These are phyloP conservation scores for Dicorynia guianensis DNA, from an alignment of 306 rosid genomes.

Conservation along the genomic window DNA sequence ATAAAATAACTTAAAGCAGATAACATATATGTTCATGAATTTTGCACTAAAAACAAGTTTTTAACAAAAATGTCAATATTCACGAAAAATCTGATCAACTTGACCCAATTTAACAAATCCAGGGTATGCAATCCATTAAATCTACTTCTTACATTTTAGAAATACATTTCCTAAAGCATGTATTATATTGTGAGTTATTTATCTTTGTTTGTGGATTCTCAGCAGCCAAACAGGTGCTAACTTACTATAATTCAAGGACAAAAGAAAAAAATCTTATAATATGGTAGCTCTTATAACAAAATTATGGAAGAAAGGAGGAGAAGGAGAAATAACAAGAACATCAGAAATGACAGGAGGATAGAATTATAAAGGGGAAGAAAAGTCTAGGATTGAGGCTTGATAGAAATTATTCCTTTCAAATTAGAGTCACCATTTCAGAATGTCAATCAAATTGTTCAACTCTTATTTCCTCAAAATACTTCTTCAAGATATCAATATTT, in stretches of 20 bases:
- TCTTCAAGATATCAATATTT: conserved; percentile 19
- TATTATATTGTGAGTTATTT: not conserved
- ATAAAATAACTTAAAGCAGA: not conserved
- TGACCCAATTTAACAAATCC: not conserved
- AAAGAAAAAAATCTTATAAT: conserved; percentile 14
- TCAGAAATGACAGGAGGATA: not conserved
- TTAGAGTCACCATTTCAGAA: conserved; percentile 5
- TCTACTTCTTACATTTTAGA: not conserved
- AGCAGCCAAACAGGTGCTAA: not conserved
- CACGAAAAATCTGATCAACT: not conserved
- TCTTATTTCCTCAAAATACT: conserved; percentile 5
- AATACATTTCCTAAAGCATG: not conserved
- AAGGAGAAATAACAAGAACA: not conserved
- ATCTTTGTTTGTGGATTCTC: not conserved
- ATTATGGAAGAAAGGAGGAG: conserved; percentile 8
- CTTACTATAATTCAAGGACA: not conserved
- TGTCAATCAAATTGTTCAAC: not conserved
- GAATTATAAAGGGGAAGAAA: conserved; percentile 12
- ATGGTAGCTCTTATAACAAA: not conserved
- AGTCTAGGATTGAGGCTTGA: conserved; percentile 5
- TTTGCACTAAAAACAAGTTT: not conserved
- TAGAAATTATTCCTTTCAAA: not conserved
- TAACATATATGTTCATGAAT: not conserved
- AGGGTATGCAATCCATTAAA: not conserved
- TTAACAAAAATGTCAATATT: too few species aligned